Conservation (phyloP, 2,329 filamentous ascomycete genomes). For the Microdochium bolleyi region DNA sequence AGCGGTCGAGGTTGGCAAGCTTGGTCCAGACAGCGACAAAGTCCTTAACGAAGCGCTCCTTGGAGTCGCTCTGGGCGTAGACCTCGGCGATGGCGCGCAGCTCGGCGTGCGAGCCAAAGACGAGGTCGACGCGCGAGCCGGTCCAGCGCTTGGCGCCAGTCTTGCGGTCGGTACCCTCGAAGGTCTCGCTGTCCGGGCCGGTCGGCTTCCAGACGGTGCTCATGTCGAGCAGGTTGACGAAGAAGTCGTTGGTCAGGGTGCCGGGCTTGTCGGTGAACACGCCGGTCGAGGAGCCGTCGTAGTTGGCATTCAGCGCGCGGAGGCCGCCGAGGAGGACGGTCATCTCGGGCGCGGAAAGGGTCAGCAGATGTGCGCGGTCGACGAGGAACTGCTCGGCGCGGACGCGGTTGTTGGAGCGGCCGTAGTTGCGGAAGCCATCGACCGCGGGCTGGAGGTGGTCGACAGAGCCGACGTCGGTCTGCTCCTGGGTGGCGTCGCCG, state of each 20-base stretch:
- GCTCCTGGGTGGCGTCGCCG: slow-evolving; percentile 61
- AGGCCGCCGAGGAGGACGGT: slow-evolving; percentile 66
- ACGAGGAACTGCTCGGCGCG: slow-evolving; percentile 62
- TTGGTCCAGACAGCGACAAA: slow-evolving; percentile 67
- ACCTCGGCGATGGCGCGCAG: slow-evolving; percentile 64
- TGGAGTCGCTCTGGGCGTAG: slow-evolving; percentile 52
- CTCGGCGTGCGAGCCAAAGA: slow-evolving; percentile 69
- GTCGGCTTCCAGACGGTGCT: slow-evolving; percentile 55
- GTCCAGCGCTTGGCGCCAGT: slow-evolving; percentile 60
- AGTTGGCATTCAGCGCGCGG: slow-evolving; percentile 63
- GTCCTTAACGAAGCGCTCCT: slow-evolving; percentile 61
- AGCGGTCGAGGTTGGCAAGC: slow-evolving; percentile 68
- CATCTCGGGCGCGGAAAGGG: slow-evolving; percentile 62
- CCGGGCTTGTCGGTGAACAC: slow-evolving; percentile 63
- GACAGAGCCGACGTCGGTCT: slow-evolving; percentile 62
- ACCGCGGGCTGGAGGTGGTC: slow-evolving; percentile 56
- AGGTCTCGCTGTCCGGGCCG: slow-evolving; percentile 39
- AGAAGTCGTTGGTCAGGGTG: slow-evolving; percentile 71
- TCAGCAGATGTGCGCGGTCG: slow-evolving; percentile 64
- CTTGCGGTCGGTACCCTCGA: slow-evolving; percentile 57
- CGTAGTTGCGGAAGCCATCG: slow-evolving; percentile 80
- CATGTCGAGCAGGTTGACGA: slow-evolving; percentile 68
- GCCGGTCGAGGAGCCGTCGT: slow-evolving; percentile 58
- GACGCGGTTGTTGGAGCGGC: slow-evolving; percentile 50
- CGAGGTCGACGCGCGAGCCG: slow-evolving; percentile 59